Percentiles rank a stretch among this genome's conserved stretches.
phyloP scores from a whole-genome alignment of 495 filamentous ascomycete genomes.

The Hypoxylon fragiforme region DNA sequence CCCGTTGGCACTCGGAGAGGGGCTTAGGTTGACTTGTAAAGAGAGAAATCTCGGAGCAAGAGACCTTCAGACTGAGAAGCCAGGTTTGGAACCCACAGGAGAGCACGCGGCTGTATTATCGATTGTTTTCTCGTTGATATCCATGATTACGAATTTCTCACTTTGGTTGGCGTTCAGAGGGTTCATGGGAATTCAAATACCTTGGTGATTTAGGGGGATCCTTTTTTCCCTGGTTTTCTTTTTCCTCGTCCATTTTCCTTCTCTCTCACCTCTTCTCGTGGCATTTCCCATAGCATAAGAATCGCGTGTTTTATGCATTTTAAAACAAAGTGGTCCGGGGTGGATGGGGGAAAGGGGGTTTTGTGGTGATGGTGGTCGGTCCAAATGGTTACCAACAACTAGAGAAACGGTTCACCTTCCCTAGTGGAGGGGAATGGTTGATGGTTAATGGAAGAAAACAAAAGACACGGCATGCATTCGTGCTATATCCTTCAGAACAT shows the following conservation, averaged over 20 bases:
- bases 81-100: constrained; percentile 23
- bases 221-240: constrained; percentile 8
- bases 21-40: constrained; percentile 20
- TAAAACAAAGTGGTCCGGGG: constrained; percentile 5
- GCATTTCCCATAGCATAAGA: constrained; percentile 11
- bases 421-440: constrained; percentile 22
- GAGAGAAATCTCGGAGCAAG: constrained; percentile 29
- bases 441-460: constrained; percentile 32
- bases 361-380: constrained; percentile 4
- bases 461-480: constrained; percentile 22
- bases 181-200: too few relatives aligned
- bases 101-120: constrained; percentile 17
- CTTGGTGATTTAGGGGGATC: constrained; percentile 12
- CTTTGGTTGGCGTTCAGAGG: constrained; percentile 22
- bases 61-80: constrained; percentile 29
- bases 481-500: constrained; percentile 15
- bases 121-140: constrained; percentile 8
- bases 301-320: constrained; percentile 18
- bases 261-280: constrained; percentile 5
- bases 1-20: constrained; percentile 2
- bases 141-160: constrained; percentile 1
- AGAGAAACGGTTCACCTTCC: constrained; percentile 3
- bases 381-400: constrained; percentile 4
- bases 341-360: too few relatives aligned
- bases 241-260: constrained; percentile 1